Base-by-base conservation (phyloP, 805 yeast genomes). In the Barnettozyma populi region DNA sequence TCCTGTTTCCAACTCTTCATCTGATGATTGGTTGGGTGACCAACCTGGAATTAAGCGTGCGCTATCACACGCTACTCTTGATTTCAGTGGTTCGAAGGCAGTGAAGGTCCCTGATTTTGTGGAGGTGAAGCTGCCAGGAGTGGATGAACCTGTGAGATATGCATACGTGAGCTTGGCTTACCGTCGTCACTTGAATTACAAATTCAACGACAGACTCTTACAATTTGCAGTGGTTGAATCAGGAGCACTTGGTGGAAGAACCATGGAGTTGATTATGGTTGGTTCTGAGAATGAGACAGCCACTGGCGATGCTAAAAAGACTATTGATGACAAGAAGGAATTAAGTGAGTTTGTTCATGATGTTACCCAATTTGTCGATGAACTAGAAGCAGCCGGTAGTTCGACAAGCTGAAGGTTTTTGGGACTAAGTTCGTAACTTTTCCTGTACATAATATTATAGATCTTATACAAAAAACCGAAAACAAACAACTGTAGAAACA, bases 231-330 rank as follows among this genome's bases (percentile, higher is more conserved):
- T 70, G 16, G 63, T 76, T 16, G 84, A 80, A 56, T 82, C 83
- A n/a, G 85, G 84, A 4, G 61, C 70, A 7, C 64, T 77, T 40
- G 84, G 83, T 11, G 85, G 85, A 1, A 65, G 80, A 48, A 64
- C 70, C 23, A 51, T 67, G 8, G 85, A 80, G 59, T 69, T 77
- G 46, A 65, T 71, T 51, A 61, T 80, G 51, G 73, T 76, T 42
- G 70, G 77, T 36, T 62, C 67, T 45, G 41, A 35, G 20, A 34
- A 25, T 13, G 43, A 36, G 24, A 25, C 24, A n/a, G n/a, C 18
- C 9, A 34, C 19, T 7, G 39, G 23, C n/a, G 46, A 27, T 29
- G 20, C 13, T 25, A n/a, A 16, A 19, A 24, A 48, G 14, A 43
- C 46, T 14, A 43, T 38, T 32, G 49, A 54, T 54, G 34, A 47